Evolutionary conservation across 2,329 filamentous ascomycete genomes (phyloP).

Genomic region (Diaporthe longicolla): DNA sequence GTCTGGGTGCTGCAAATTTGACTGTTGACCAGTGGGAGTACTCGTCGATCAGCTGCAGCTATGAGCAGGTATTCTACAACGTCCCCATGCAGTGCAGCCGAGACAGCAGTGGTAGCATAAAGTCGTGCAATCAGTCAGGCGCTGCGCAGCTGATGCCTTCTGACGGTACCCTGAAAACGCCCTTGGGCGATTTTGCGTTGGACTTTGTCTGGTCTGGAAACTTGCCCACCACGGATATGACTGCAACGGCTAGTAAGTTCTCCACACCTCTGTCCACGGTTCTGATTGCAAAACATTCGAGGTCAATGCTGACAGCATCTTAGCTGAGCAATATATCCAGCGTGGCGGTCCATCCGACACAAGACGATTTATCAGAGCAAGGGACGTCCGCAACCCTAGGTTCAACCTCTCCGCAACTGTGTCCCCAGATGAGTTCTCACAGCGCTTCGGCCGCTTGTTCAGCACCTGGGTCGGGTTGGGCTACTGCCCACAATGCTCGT

Average conservation of each 20-base stretch:
- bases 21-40: slow-evolving; percentile 35
- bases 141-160: not conserved
- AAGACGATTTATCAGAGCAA: not conserved
- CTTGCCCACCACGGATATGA: not conserved
- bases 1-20: not conserved
- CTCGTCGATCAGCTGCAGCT: slow-evolving; percentile 43
- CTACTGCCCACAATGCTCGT: slow-evolving; percentile 42
- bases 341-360: slow-evolving; percentile 9
- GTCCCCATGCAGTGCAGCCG: slow-evolving; percentile 34
- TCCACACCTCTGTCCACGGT: not conserved
- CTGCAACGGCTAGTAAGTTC: slow-evolving; percentile 31
- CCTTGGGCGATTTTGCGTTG: slow-evolving; percentile 31
- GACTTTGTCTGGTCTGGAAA: slow-evolving; percentile 35
- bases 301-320: not conserved
- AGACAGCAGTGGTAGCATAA: not conserved
- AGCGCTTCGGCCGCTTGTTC: slow-evolving; percentile 41
- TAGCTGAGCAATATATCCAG: slow-evolving; percentile 34
- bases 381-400: not conserved
- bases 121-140: slow-evolving; percentile 18
- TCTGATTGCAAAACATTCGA: not conserved
- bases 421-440: slow-evolving; percentile 22
- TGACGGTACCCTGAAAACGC: slow-evolving; percentile 4
- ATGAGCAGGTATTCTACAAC: slow-evolving; percentile 39
- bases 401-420: slow-evolving; percentile 36
- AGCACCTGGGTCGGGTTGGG: slow-evolving; percentile 42